Evolutionary conservation across 1,284 basidiomycete genomes (phyloP), one percentile per base, ranked within the genome.

Genomic region (Apiotrichum laibachii): DNA sequence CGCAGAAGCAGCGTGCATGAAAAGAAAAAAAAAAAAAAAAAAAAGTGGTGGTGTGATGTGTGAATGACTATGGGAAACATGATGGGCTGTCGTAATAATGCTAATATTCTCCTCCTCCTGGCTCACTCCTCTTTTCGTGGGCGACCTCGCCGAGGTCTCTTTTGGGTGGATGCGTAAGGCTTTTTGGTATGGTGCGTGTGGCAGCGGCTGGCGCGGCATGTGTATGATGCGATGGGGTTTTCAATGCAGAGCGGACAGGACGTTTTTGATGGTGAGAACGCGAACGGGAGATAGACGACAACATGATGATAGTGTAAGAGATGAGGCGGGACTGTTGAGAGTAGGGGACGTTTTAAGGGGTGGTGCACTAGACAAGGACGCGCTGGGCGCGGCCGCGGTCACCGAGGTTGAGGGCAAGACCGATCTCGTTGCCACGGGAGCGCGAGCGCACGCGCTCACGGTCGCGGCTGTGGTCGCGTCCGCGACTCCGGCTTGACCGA

Each of bases 391-490:
- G 55, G 15, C 50, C 57, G 19, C 57, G 57, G 7, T 52, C 19
- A 22, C 33, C 56, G 52, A 40, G 60, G 57, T 58, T 56, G 45
- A 62, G 49, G 8, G 57, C 52, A 22, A 57, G 61, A 9, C 42
- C 56, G 19, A 47, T 55, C 48, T 55, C 51, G 40, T 56, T 35
- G 44, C 53, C 31, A 45, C 53, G 47, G 21, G 45, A n/a, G 40
- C 55, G 50, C 19, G 56, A 44, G 37, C 59, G 47, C 26, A 51
- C 34, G 33, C 44, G 44, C 51, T 55, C 55, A 31, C 26, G 26
- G 33, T 50, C 55, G n/a, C 67, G 53, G 21, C 69, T 63, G 10
- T 10, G 16, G 21, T 64, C 62, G 26, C 71, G 63, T 19, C 51
- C 51, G 21, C 51, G 51, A 1, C 68, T 70, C 34, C 73, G 65